A percentile compares a stretch with the other conserved stretches of the same genome.
Conservation (phyloP, 192 early-diverging fungal species). For the Phycomyces blakesleeanus region DNA sequence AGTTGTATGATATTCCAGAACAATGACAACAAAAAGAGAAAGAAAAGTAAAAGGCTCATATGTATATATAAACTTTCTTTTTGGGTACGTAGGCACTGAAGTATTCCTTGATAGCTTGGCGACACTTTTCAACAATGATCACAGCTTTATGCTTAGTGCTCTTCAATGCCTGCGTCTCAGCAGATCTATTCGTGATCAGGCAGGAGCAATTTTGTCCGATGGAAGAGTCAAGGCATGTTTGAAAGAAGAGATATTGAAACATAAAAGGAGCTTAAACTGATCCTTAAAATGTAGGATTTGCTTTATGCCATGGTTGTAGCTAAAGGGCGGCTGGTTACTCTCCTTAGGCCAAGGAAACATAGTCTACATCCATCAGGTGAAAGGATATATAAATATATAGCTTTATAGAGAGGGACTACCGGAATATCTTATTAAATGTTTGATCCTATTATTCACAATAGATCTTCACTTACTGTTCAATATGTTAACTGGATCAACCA, state of each 20-base stretch:
- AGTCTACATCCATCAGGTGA: constrained; percentile 73
- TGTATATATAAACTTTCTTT: too few relatives aligned
- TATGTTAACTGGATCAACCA: constrained; percentile 68
- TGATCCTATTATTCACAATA: background rate
- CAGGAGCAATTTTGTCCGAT: constrained; percentile 56
- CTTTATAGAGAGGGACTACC: constrained; percentile 2
- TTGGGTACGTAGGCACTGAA: constrained; percentile 79
- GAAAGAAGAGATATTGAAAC: background rate
- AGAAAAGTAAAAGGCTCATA: too few relatives aligned
- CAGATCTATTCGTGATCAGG: constrained; percentile 61
- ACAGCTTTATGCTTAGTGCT: constrained; percentile 73
- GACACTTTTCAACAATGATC: constrained; percentile 62
- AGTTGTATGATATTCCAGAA: background rate
- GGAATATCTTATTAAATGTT: too few relatives aligned
- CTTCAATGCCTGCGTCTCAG: constrained; percentile 72
- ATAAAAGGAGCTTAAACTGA: background rate
- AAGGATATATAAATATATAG: background rate
- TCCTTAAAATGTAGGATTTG: constrained; percentile 42
- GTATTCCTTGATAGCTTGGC: constrained; percentile 76
- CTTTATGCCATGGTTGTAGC: constrained; percentile 80
- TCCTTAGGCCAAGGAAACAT: constrained; percentile 69
- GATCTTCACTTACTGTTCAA: constrained; percentile 84
- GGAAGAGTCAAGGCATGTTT: constrained; percentile 52
- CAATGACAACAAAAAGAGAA: background rate
- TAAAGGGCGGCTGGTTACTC: constrained; percentile 69